phyloP scores from a whole-genome alignment of 2,329 filamentous ascomycete species.

The Fusarium sp. region DNA sequence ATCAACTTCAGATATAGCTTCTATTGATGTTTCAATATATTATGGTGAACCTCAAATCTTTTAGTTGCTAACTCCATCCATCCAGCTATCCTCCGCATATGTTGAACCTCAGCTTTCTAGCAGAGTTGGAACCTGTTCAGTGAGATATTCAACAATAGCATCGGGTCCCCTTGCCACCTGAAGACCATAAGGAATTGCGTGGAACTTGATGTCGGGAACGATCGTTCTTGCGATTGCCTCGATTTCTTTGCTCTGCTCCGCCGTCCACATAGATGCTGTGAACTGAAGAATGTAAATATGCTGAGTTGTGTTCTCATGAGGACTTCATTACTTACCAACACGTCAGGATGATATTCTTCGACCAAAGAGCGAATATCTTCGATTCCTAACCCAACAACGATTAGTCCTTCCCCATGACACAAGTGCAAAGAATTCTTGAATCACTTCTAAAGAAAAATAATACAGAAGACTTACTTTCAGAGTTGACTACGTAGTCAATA shows the following conservation, averaged over 20 bases:
- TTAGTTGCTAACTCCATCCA: too few species aligned
- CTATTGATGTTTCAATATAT: too few species aligned
- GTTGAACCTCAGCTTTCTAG: slow-evolving; percentile 3
- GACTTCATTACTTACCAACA: background rate
- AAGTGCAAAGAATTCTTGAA: background rate
- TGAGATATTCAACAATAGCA: slow-evolving; percentile 22
- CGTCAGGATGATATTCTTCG: slow-evolving; percentile 9
- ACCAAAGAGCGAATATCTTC: background rate
- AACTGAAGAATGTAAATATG: background rate
- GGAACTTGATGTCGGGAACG: slow-evolving; percentile 13
- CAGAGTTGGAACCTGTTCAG: slow-evolving; percentile 21
- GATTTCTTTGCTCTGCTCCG: slow-evolving; percentile 12
- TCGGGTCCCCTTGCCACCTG: slow-evolving; percentile 16
- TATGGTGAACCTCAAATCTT: too few species aligned
- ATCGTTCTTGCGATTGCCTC: slow-evolving; percentile 21
- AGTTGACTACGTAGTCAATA: slow-evolving; percentile 65
- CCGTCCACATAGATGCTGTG: slow-evolving; percentile 20
- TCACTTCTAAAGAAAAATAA: background rate
- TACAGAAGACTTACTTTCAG: too few species aligned
- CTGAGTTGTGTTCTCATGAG: background rate
- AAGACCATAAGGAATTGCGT: slow-evolving; percentile 14
- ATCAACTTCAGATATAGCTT: too few species aligned
- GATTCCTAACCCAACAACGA: too few species aligned
- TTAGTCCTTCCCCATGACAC: too few species aligned
- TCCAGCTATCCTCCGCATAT: background rate